Base-by-base conservation (phyloP, 352 stramenopile species). In the Phytophthora hybrid region DNA sequence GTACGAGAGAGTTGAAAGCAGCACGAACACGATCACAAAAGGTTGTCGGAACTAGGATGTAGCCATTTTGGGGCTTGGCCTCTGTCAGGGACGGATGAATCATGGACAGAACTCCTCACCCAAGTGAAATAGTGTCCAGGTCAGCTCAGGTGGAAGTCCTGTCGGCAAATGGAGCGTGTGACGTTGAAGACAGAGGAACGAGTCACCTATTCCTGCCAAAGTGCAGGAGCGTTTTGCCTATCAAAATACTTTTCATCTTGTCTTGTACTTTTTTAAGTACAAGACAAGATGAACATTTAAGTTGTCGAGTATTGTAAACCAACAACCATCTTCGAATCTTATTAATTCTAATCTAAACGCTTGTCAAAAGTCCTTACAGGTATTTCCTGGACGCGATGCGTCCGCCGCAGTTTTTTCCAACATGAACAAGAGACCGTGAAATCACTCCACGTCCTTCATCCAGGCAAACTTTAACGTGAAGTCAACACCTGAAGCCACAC, bases 351-450 rank as follows among this genome's bases (percentile, higher is more conserved):
- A 18, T 7, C 39, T 14, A 46, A 11, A 46, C 39, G 39, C 39
- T 46, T 18, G 29, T 31, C 29, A 31, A 31, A 31, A 31, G 29
- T 31, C 11, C 37, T 18, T 16, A 44, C 29, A 46, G 39, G 3
- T n/a, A 5, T 46, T 46, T 7, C 41, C 55, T 32, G 52, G 16
- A 34, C 54, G 55, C 9, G 64, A 37, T 47, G 19, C 46, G 18
- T 47, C 31, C 9, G 31, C 21, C 4, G 53, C 11, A 5, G 41
- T 4, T 55, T 68, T 64, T 44, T 74, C 60, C 39, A 69, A 23
- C 23, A 41, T 49, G 5, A 37, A 49, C 8, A 75, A n/a, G 14
- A 58, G n/a, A 34, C 4, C 60, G 66, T 29, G 26, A 31, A 31
- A 51, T 51, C 44, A 21, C 9, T 23, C 44, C 9, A 10, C 44